Base-by-base conservation (phyloP, 768 basidiomycete species). In the Dentipellis fragilis region DNA sequence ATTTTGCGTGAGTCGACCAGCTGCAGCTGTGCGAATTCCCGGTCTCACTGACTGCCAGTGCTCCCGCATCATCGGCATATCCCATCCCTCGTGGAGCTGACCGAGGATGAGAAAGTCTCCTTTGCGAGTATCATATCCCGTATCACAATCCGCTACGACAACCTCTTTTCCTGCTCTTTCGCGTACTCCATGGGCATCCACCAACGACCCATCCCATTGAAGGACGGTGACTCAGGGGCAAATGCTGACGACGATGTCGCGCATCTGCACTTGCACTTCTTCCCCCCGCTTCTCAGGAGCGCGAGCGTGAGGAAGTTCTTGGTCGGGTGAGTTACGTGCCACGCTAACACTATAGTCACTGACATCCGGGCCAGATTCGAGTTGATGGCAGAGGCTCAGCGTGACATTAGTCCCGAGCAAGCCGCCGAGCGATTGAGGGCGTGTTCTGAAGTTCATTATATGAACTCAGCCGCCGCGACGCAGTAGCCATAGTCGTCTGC, bases 151-250 rank as follows among this genome's bases (percentile, higher is more conserved):
- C 80, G 80, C 52, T 90, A 88, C 61, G 89, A 88, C 63, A 89
- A 87, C 63, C 71, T 92, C 34, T 92, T 92, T 66, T 78, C 77
- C 6, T 92, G 89, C 66, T 87, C 90, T 0, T 96, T 95, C 69
- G 86, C 90, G 0, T 96, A 95, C 67, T 93, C 89, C 7, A 93
- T 95, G 90, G 93, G 93, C 37, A 79, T 95, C 49, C 93, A 95
- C 65, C 93, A 96, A 67, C 79, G 85, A 1, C 87, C 91, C 5
- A 64, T 80, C 2, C 80, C 85, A 9, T 68, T 70, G 6, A 55
- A 63, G 42, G 49, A 59, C n/a, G 22, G 22, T 10, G 8, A 42
- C 19, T 14, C 40, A 3, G 40, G 9, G 40, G 48, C 11, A 22
- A 22, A 49, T 16, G 29, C 19, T 14, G 48, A 23, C 6, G 19